Base-by-base conservation (phyloP, 257 asterid genomes). In the Avicennia marina region DNA sequence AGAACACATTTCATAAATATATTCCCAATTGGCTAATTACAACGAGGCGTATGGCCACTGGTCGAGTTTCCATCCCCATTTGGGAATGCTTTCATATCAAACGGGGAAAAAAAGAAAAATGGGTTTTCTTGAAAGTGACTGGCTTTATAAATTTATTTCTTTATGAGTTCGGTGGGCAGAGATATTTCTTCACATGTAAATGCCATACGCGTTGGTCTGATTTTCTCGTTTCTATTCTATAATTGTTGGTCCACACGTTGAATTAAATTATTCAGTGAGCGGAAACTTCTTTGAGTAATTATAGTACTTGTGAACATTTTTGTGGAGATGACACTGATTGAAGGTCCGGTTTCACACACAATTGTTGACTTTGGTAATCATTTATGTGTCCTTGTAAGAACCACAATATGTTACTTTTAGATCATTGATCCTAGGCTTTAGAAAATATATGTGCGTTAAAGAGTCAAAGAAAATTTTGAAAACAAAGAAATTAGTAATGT, bases 151-250 rank as follows among this genome's bases (percentile, higher is more conserved):
- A n/a, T n/a, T n/a, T n/a, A n/a, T n/a, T 44, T 48, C 36, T 41
- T 45, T 17, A 19, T 25, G 45, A 18, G 47, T 56, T 31, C 40
- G 44, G 39, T 22, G 5, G 15, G 44, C n/a, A 39, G 25, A 20
- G n/a, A 2, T 43, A 16, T 25, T 52, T 62, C 40, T n/a, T n/a
- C n/a, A n/a, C 56, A 33, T 21, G 2, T 33, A 64, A 34, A 17
- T 16, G 25, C 2, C 5, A 42, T 45, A 47, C 70, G 70, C 59
- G 70, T 47, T 18, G 16, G n/a, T 22, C 55, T 25, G 6, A 42
- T 12, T 13, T 53, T 42, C 55, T 10, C 22, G 1, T 17, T 29
- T n/a, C n/a, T n/a, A n/a, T n/a, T n/a, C n/a, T n/a, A n/a, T n/a
- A n/a, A n/a, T n/a, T 2, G 38, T 40, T 11, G 52, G 52, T 29